Base-by-base conservation (phyloP, 1,284 basidiomycete species). In the Moniliella sp. region DNA sequence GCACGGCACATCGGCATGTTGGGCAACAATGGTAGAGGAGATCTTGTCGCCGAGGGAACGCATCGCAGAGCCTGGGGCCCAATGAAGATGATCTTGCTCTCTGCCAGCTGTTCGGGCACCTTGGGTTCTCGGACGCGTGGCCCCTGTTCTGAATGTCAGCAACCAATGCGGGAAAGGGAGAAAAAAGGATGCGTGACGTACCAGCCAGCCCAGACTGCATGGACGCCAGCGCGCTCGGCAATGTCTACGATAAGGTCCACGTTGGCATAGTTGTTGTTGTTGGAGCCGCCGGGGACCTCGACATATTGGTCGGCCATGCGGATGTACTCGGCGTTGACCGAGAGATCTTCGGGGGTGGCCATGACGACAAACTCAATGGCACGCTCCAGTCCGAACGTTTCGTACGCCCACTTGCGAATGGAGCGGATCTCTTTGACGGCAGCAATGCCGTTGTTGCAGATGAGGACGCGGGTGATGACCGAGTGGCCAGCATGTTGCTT, bases 231-330 rank as follows among this genome's bases (percentile, higher is more conserved):
- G 44, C 91, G 77, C 66, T 99, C 86, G 27, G 91, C 91, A 39
- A 99, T 75, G 58, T 99, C 91, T 43, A 97, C 81, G 54, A 99
- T 97, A 52, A 94, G 76, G 61, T 99, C 91, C 50, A 99, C 91
- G 61, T 99, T 99, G 51, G 91, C 91, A 61, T 97, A 97, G 66
- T 99, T 99, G 71, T 99, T 91, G 70, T 97, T 97, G 65, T 99
- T 99, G 30, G 76, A 73, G 40, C 91, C 91, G 46, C 91, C 91
- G 15, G 91, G 88, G 4, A 99, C 91, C 65, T 97, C 91, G 51
- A 99, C 79, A 61, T 91, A 97, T 56, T 86, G 76, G 64, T 99
- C 91, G 19, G 91, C 91, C 91, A 99, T 97, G 48, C 91, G 79
- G 63, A 99, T 97, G 65, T 97, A 99, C 62, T 99, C 91, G 26